A percentile compares a stretch with the other conserved stretches of the same genome.
Conservation (phyloP, 2,329 filamentous ascomycete genomes). For the Aspergillus neoniger region DNA sequence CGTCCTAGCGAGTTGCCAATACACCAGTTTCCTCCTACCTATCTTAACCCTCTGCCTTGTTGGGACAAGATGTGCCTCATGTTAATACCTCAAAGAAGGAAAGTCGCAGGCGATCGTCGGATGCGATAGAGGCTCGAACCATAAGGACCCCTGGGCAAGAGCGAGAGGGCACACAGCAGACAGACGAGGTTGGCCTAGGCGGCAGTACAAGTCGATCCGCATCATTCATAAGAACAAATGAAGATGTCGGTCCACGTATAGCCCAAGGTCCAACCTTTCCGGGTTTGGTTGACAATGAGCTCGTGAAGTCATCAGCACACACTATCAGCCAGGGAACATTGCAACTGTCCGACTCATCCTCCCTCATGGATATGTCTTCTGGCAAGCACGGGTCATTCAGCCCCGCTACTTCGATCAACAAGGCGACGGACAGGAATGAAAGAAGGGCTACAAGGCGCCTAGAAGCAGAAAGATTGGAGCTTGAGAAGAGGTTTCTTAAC, state of each 20-base stretch:
- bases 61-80: neutral
- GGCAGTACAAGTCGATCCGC: neutral
- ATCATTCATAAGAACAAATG: slow-evolving; percentile 1
- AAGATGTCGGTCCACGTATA: neutral
- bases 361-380: slow-evolving; percentile 7
- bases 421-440: slow-evolving; percentile 26
- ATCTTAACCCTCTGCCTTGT: neutral
- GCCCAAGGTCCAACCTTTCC: slow-evolving; percentile 3
- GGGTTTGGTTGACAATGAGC: neutral
- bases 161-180: neutral
- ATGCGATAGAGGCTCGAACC: neutral
- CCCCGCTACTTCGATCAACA: slow-evolving; percentile 25
- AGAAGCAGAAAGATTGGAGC: slow-evolving; percentile 36
- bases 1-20: no score
- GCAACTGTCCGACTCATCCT: slow-evolving; percentile 10
- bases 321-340: neutral
- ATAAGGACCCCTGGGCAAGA: neutral
- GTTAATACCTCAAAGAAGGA: slow-evolving; percentile 11
- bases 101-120: neutral
- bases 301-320: slow-evolving; percentile 6
- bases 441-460: slow-evolving; percentile 34
- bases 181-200: neutral
- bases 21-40: neutral
- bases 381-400: slow-evolving; percentile 18
- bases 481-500: slow-evolving; percentile 25